Evolutionary conservation across 306 rosid species (phyloP).

Genomic region (Lithocarpus polystachyus): DNA sequence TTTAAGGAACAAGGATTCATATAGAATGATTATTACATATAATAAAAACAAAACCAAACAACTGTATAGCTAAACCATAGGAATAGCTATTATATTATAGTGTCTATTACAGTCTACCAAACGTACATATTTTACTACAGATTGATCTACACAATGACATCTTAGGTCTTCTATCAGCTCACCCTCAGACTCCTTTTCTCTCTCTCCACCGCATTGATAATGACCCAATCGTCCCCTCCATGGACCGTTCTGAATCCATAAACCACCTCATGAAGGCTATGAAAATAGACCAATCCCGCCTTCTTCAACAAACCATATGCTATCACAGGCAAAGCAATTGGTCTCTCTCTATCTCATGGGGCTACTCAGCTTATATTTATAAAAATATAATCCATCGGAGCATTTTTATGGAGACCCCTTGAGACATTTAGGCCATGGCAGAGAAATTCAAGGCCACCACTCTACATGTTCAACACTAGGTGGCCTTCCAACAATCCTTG

Average conservation of each 20-base stretch:
- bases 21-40: too few relatives aligned
- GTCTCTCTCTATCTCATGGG: constrained; percentile 53
- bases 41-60: too few relatives aligned
- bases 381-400: constrained; percentile 33
- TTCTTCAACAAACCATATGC: constrained; percentile 53
- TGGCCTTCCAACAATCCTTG: constrained; percentile 27
- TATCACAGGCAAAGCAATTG: constrained; percentile 41
- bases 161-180: constrained; percentile 41
- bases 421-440: constrained; percentile 43
- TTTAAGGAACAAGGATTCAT: too few relatives aligned
- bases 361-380: constrained; percentile 45
- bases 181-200: constrained; percentile 34
- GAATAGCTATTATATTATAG: background rate
- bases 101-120: background rate
- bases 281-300: constrained; percentile 30
- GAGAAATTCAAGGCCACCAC: constrained; percentile 11
- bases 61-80: too few relatives aligned
- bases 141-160: constrained; percentile 38
- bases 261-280: constrained; percentile 31
- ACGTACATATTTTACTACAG: background rate
- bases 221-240: constrained; percentile 46
- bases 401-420: constrained; percentile 30
- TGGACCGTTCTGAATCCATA: constrained; percentile 36
- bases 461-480: constrained; percentile 48
- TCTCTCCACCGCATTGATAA: constrained; percentile 51